Conservation (phyloP, 1,284 basidiomycete genomes). For the Microbotryum saponariae region DNA sequence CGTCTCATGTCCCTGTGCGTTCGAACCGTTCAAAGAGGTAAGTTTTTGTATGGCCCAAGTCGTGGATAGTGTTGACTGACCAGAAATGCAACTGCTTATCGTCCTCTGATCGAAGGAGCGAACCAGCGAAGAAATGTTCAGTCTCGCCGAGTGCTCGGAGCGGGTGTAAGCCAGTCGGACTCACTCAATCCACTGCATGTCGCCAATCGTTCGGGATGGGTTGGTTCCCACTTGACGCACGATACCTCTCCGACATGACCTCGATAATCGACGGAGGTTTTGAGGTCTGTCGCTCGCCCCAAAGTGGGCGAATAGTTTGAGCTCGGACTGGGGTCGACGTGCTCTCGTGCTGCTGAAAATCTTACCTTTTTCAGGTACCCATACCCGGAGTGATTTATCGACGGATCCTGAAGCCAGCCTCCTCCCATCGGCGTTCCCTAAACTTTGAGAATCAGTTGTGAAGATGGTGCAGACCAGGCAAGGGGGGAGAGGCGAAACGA, state of each 20-base stretch:
- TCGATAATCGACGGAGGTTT: slow-evolving; percentile 18
- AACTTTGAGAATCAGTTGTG: no score
- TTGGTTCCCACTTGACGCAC: slow-evolving; percentile 25
- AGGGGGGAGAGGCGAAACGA: no score
- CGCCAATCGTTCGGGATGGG: slow-evolving; percentile 26
- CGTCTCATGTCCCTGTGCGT: slow-evolving; percentile 30
- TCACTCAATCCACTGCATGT: slow-evolving; percentile 17
- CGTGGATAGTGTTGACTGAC: slow-evolving; percentile 2
- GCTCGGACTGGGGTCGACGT: background rate
- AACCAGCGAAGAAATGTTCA: background rate
- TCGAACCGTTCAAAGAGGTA: background rate
- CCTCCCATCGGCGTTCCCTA: slow-evolving; percentile 31
- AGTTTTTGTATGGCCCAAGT: no score
- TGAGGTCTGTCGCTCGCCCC: background rate
- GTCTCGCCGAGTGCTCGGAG: background rate
- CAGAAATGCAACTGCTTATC: slow-evolving; percentile 30
- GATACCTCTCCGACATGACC: slow-evolving; percentile 27
- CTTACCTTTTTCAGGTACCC: slow-evolving; percentile 29
- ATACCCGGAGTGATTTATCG: slow-evolving; percentile 23
- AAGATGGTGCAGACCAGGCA: no score
- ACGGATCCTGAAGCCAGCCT: slow-evolving; percentile 21
- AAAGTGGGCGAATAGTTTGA: background rate
- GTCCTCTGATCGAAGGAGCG: background rate
- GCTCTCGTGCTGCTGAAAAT: background rate
- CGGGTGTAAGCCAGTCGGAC: background rate